Evolutionary conservation across 2,329 filamentous ascomycete genomes (phyloP).

Genomic region (Fusarium brachygibbosum): DNA sequence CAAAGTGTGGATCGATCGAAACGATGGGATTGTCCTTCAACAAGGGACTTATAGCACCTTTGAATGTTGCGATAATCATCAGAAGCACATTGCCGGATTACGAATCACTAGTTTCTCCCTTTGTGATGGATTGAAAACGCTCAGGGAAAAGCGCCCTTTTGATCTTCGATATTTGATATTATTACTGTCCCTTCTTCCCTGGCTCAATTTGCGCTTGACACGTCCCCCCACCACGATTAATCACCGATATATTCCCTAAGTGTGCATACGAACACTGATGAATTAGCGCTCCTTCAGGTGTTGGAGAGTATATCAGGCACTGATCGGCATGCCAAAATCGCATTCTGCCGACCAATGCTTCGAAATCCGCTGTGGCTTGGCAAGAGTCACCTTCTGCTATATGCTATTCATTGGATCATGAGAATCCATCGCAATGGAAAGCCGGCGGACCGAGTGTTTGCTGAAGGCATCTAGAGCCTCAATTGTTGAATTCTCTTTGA

Average conservation of each 20-base stretch:
- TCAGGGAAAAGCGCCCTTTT: background rate
- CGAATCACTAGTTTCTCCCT: background rate
- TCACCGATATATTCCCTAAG: conserved; percentile 10
- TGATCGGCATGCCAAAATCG: conserved; percentile 39
- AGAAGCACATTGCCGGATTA: background rate
- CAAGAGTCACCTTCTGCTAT: conserved; percentile 27
- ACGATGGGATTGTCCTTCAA: background rate
- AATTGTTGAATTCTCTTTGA: conserved; percentile 6
- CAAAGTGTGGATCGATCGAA: background rate
- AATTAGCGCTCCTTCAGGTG: conserved; percentile 10
- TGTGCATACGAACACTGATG: background rate
- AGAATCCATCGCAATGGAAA: conserved; percentile 14
- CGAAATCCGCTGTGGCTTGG: conserved; percentile 36
- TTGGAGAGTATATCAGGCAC: conserved; percentile 9
- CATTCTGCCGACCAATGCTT: conserved; percentile 27
- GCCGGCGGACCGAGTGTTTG: background rate
- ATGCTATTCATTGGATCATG: conserved; percentile 13
- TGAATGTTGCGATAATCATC: background rate
- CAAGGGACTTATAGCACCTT: background rate
- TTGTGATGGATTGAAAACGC: background rate
- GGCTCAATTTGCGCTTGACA: conserved; percentile 29
- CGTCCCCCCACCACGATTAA: background rate
- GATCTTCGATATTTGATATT: background rate
- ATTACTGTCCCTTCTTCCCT: background rate
- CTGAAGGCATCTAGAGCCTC: background rate